phyloP scores from a whole-genome alignment of 441 rosid genomes.

The Geranium incanum region DNA sequence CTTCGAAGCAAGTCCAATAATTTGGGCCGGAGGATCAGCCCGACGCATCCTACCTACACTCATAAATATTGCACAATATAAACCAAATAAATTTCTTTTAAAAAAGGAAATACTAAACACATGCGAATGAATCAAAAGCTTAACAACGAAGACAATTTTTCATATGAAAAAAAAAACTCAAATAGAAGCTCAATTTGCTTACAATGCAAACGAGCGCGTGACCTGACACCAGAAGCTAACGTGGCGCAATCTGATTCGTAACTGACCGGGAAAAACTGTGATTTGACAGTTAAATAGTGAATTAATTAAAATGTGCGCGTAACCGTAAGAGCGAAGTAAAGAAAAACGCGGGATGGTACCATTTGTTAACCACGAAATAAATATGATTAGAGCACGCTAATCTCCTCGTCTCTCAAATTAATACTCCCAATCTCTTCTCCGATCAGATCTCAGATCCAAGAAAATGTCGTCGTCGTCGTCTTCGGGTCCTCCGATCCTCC shows the following conservation, averaged over 20 bases:
- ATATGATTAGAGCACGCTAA: not conserved
- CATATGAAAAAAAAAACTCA: not conserved
- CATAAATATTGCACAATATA: too few species aligned
- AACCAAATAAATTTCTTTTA: too few species aligned
- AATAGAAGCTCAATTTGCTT: not conserved
- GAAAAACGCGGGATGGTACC: not conserved
- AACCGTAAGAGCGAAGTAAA: not conserved
- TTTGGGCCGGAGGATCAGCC: too few species aligned
- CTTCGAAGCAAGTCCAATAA: too few species aligned
- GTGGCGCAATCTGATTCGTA: not conserved
- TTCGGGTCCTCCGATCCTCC: slow-evolving; percentile 11
- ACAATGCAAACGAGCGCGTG: not conserved
- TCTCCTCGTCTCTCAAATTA: not conserved
- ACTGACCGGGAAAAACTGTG: not conserved
- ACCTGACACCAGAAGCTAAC: not conserved
- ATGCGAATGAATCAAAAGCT: not conserved
- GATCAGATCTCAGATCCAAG: not conserved
- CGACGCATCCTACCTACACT: too few species aligned
- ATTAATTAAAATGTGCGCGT: not conserved
- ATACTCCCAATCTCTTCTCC: not conserved
- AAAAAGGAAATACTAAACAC: too few species aligned
- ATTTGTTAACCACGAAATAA: not conserved
- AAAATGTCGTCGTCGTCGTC: slow-evolving; percentile 9
- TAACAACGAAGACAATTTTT: not conserved
- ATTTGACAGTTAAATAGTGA: not conserved